Evolutionary conservation across 2,329 filamentous ascomycete species (phyloP), one percentile per base, ranked within the genome.

Genomic region (Penicillium italicum): DNA sequence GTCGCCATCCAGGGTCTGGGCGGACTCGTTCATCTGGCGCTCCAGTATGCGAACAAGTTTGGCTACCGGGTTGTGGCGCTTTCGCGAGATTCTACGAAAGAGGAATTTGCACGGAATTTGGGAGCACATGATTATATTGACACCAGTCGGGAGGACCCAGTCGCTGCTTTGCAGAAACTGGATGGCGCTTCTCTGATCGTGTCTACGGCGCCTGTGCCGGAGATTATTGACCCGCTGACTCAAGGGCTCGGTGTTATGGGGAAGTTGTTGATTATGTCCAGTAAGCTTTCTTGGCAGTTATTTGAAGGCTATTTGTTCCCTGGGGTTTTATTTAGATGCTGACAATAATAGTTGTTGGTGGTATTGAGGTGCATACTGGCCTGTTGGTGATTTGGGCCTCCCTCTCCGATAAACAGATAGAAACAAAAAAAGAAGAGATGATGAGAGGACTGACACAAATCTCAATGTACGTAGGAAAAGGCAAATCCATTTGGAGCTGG

Each of bases 1-100:
- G 78, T 83, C 4, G 80, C 79, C 0, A 69, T 83, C 16, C 78
- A 82, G 61, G 81, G 81, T 5, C 72, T 83, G 4, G 81, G 81
- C 5, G 79, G 79, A 0, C 70, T 81, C 1, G 80, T 80, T 4
- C 80, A 82, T 68, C 65, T 83, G 6, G 81, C 80, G 0, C 64
- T 83, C 36, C 80, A 83, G 59, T 83, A 80, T 58, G 74, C 79
- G 0, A 71, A 75, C 18, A 78, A 77, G 50, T 78, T 82, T 74
- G 80, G 81, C 10, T 82, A 75, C 66, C 73, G 76, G 14, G 80
- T 79, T 7, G 78, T 49, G 24, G 46, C 46, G 8, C 46, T 49
- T 11, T 49, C 34, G n/a, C 34, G 46, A 6, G 34, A 30, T 5
- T 49, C 34, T 7, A 7, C 16, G 7, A 49, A 82, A 9, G 81